A percentile compares a stretch with the other conserved stretches of the same genome.
Evolutionary conservation across 495 filamentous ascomycete genomes (phyloP).

Genomic region (Penicillium parvum): DNA sequence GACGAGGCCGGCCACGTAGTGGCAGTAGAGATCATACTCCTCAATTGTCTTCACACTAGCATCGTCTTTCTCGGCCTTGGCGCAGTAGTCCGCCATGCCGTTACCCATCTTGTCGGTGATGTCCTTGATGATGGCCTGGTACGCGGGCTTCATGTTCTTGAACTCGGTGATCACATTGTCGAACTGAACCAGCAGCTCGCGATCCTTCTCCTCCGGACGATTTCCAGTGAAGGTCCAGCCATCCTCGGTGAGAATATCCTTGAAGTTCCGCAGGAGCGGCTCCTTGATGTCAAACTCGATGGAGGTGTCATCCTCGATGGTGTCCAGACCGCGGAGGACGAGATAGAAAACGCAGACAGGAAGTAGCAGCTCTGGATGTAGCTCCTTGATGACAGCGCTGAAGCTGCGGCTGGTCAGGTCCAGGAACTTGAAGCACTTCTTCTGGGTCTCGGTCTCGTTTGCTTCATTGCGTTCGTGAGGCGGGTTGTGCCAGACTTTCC

Average conservation of each 20-base stretch:
- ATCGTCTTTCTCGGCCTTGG: conserved; percentile 71
- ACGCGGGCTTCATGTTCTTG: conserved; percentile 80
- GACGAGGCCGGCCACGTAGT: conserved; percentile 95
- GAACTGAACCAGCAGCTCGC: conserved; percentile 88
- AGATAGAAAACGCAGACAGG: conserved; percentile 94
- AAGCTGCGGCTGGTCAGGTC: conserved; percentile 91
- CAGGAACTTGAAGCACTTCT: conserved; percentile 80
- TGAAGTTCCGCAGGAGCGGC: conserved; percentile 77
- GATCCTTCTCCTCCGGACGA: conserved; percentile 89
- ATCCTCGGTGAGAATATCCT: conserved; percentile 68
- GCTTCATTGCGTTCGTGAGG: conserved; percentile 75
- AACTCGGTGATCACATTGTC: conserved; percentile 81
- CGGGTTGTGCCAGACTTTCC: conserved; percentile 95
- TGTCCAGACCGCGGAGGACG: conserved; percentile 83
- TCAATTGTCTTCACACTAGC: conserved; percentile 76
- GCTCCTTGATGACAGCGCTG: conserved; percentile 86
- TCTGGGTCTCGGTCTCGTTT: conserved; percentile 69
- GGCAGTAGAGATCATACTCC: conserved; percentile 94
- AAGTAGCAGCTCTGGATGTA: conserved; percentile 88
- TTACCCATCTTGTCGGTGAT: conserved; percentile 95
- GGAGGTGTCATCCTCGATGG: conserved; percentile 98
- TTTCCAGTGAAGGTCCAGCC: conserved; percentile 88
- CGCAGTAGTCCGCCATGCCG: conserved; percentile 93
- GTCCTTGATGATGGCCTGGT: conserved; percentile 85
- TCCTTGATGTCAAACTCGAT: conserved; percentile 77